These are phyloP conservation scores for Leishmania major DNA, from an alignment of 208 protist genomes.

Conservation along the genomic window DNA sequence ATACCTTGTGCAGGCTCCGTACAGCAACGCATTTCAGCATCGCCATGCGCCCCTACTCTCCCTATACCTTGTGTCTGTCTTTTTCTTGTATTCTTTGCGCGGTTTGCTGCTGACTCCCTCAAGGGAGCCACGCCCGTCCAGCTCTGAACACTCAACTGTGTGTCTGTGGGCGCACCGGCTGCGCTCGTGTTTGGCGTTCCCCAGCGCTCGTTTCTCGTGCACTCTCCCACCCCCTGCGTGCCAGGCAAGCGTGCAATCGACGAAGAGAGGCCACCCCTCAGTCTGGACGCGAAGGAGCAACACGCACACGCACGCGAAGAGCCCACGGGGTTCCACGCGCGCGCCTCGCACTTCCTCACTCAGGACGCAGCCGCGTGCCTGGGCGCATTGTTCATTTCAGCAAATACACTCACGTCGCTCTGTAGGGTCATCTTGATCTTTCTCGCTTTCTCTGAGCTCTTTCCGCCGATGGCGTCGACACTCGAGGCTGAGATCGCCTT, in stretches of 20 bases:
- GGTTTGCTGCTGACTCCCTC: no score
- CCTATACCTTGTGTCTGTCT: background rate
- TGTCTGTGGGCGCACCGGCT: background rate
- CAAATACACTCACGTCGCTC: no score
- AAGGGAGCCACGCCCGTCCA: background rate
- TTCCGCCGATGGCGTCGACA: constrained; percentile 9
- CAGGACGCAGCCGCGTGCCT: background rate
- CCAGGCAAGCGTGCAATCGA: background rate
- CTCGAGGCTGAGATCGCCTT: constrained; percentile 25
- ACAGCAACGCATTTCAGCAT: background rate
- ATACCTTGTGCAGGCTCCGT: background rate
- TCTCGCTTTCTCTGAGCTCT: background rate
- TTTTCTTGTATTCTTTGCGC: background rate
- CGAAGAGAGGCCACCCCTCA: background rate
- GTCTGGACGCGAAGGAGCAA: background rate
- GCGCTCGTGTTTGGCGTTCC: background rate
- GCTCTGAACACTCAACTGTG: background rate
- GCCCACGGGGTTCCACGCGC: background rate
- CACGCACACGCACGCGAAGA: background rate
- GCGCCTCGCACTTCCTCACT: background rate
- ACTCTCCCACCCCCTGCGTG: background rate
- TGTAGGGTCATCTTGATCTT: background rate
- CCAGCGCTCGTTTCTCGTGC: background rate
- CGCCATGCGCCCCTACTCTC: background rate
- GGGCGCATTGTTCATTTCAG: background rate